Percentiles rank a stretch among this genome's conserved stretches.
Conservation (phyloP, 1,284 basidiomycete species). For the Gymnopus androsaceus region DNA sequence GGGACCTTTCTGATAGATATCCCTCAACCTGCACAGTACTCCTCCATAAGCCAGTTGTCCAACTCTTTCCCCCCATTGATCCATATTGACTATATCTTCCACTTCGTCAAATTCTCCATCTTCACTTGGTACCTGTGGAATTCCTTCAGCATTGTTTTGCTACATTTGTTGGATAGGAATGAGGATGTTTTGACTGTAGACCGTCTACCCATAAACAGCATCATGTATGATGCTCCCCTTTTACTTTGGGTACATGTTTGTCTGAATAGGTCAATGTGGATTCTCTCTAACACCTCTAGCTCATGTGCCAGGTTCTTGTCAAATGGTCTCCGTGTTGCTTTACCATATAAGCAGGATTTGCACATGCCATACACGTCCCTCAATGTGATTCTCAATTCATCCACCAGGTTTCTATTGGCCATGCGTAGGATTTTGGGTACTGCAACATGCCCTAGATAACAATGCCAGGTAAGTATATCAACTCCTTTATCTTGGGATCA, state of each 20-base stretch:
- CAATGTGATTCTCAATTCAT: no score
- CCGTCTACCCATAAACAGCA: slow-evolving; percentile 18
- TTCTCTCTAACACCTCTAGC: no score
- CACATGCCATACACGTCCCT: no score
- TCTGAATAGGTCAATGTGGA: slow-evolving; percentile 21
- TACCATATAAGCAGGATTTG: no score
- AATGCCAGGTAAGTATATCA: no score
- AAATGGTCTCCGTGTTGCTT: no score
- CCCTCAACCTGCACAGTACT: not conserved
- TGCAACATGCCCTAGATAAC: no score
- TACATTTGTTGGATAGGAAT: slow-evolving; percentile 20
- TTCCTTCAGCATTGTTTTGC: not conserved
- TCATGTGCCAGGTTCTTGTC: no score
- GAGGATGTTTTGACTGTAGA: slow-evolving; percentile 7
- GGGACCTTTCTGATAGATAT: slow-evolving; percentile 9
- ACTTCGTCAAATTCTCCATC: not conserved
- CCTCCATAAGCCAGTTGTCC: not conserved
- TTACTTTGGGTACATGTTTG: no score
- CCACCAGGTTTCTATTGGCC: no score
- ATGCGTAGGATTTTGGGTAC: no score
- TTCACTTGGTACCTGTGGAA: not conserved
- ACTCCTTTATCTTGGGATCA: no score
- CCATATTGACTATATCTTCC: slow-evolving; percentile 23
- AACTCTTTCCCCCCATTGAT: slow-evolving; percentile 19
- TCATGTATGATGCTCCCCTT: slow-evolving; percentile 21